Evolutionary conservation across 2,329 filamentous ascomycete genomes (phyloP).

Genomic region (Claviceps lovelessii): DNA sequence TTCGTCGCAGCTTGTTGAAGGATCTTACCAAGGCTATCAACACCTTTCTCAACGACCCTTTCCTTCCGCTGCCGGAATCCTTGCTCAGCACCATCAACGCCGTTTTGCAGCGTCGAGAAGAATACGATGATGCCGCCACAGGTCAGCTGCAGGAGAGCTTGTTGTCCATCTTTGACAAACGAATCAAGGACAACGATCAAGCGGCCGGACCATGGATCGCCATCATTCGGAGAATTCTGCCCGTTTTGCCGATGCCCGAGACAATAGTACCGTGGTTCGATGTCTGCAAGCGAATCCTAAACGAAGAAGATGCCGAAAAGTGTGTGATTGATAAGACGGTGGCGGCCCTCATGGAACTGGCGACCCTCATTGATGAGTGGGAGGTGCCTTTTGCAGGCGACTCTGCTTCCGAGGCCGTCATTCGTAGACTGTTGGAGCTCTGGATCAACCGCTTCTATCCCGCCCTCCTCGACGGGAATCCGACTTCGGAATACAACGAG

Average conservation of each 20-base stretch:
- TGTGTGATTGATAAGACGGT: slow-evolving; percentile 49
- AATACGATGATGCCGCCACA: slow-evolving; percentile 52
- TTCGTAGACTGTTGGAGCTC: slow-evolving; percentile 39
- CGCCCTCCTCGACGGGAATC: slow-evolving; percentile 22
- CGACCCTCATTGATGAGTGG: slow-evolving; percentile 47
- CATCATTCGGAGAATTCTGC: slow-evolving; percentile 48
- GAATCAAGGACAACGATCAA: slow-evolving; percentile 40
- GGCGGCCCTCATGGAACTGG: slow-evolving; percentile 47
- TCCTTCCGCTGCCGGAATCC: slow-evolving; percentile 51
- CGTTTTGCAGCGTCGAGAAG: slow-evolving; percentile 54
- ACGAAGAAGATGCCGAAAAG: slow-evolving; percentile 46
- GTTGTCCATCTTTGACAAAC: slow-evolving; percentile 48
- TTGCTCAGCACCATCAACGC: slow-evolving; percentile 45
- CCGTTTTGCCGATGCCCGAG: slow-evolving; percentile 46
- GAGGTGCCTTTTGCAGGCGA: slow-evolving; percentile 29
- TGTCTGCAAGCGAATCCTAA: slow-evolving; percentile 18
- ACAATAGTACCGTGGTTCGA: slow-evolving; percentile 62
- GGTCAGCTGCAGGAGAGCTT: slow-evolving; percentile 64
- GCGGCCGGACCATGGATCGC: slow-evolving; percentile 55
- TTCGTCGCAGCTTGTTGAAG: slow-evolving; percentile 36
- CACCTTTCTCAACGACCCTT: slow-evolving; percentile 32
- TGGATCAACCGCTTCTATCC: slow-evolving; percentile 40
- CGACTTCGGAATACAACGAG: slow-evolving; percentile 30
- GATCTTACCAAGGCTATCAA: slow-evolving; percentile 45
- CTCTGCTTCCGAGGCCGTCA: slow-evolving; percentile 33